These are phyloP conservation scores for Brassica cretica DNA, from an alignment of 345 rosid species.

Conservation along the genomic window DNA sequence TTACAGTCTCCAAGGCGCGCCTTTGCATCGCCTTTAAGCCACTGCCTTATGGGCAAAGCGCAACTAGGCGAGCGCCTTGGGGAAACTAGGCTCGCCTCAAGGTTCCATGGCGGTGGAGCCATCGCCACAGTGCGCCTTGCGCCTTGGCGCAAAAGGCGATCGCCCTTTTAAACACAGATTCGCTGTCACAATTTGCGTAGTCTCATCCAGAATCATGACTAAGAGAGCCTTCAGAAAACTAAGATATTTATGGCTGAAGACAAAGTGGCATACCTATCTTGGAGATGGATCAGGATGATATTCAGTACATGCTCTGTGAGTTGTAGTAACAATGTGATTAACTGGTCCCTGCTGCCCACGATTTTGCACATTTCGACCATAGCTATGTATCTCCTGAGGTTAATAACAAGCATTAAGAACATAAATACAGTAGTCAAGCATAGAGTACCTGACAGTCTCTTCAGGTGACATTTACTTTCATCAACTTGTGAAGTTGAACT, in stretches of 20 bases:
- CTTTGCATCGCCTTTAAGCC: too few species aligned
- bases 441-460: neutral
- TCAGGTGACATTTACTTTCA: conserved; percentile 4
- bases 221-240: neutral
- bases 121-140: too few species aligned
- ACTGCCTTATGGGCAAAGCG: too few species aligned
- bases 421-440: conserved; percentile 11
- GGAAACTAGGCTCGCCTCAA: too few species aligned
- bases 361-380: conserved; percentile 95
- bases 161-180: neutral
- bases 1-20: too few species aligned
- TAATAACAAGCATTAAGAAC: conserved; percentile 9
- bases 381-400: conserved; percentile 82
- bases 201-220: neutral
- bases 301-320: conserved; percentile 77
- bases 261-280: conserved; percentile 60
- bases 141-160: too few species aligned
- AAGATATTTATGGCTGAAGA: conserved; percentile 6
- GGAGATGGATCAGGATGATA: conserved; percentile 73
- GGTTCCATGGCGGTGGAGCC: too few species aligned
- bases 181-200: neutral
- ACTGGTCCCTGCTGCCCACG: conserved; percentile 74
- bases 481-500: neutral
- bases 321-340: conserved; percentile 66
- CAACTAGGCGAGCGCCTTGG: too few species aligned